Conservation (phyloP, 2,329 filamentous ascomycete genomes). For the Spiromastix sp. region DNA sequence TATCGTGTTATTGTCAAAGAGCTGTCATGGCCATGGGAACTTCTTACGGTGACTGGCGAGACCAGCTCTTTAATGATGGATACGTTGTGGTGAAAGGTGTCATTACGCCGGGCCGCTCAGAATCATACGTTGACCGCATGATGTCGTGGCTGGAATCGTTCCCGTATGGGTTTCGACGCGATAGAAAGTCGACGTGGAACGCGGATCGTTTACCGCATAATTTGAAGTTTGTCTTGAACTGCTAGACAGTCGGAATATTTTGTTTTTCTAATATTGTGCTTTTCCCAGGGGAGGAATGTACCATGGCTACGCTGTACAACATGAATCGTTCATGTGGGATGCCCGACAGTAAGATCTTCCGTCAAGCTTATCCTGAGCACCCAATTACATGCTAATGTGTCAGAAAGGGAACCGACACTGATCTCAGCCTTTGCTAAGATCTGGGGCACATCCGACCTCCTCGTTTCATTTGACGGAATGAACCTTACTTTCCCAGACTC, state of each 20-base stretch:
- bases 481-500: slow-evolving; percentile 30
- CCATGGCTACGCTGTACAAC: too few species aligned
- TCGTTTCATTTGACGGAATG: slow-evolving; percentile 18
- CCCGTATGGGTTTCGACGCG: slow-evolving; percentile 23
- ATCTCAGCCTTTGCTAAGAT: slow-evolving; percentile 30
- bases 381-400: too few species aligned
- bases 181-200: slow-evolving; percentile 26
- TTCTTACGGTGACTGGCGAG: slow-evolving; percentile 24
- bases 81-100: slow-evolving; percentile 29
- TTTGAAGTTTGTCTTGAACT: too few species aligned
- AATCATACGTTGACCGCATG: slow-evolving; percentile 26
- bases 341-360: too few species aligned
- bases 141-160: slow-evolving; percentile 31
- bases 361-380: too few species aligned
- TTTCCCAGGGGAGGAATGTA: too few species aligned
- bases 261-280: too few species aligned
- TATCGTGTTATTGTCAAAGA: too few species aligned
- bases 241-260: too few species aligned
- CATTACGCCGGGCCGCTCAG: slow-evolving; percentile 23
- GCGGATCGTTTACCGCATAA: slow-evolving; percentile 28
- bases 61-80: slow-evolving; percentile 28
- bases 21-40: too few species aligned
- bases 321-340: too few species aligned
- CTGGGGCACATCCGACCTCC: slow-evolving; percentile 21
- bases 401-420: too few species aligned